These are phyloP conservation scores for Penicillium palitans DNA, from an alignment of 2,329 filamentous ascomycete genomes.

Conservation along the genomic window DNA sequence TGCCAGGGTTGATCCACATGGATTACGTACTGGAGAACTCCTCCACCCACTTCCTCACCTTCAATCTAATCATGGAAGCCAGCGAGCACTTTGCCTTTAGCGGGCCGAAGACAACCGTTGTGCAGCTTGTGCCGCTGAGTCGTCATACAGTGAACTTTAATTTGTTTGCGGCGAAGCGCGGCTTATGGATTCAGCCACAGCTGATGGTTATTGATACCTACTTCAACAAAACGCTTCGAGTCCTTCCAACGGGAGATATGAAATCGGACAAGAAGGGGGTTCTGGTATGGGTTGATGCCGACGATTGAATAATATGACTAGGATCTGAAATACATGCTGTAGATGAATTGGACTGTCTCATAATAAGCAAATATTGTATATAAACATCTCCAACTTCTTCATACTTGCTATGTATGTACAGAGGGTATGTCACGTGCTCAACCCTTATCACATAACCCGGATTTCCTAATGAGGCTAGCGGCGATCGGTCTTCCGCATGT, in stretches of 20 bases:
- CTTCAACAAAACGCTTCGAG: slow-evolving; percentile 84
- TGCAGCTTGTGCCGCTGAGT: slow-evolving; percentile 82
- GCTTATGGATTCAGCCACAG: slow-evolving; percentile 69
- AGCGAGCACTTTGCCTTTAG: slow-evolving; percentile 92
- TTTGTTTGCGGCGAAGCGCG: slow-evolving; percentile 64
- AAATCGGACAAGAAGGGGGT: slow-evolving; percentile 56
- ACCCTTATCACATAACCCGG: slow-evolving; percentile 23
- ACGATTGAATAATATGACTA: slow-evolving; percentile 27
- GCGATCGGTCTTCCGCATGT: slow-evolving; percentile 25
- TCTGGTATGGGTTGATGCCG: slow-evolving; percentile 46
- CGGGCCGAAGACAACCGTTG: slow-evolving; percentile 74
- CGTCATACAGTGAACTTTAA: slow-evolving; percentile 72
- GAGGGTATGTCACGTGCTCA: slow-evolving; percentile 21
- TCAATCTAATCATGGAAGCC: slow-evolving; percentile 88
- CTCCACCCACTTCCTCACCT: slow-evolving; percentile 90
- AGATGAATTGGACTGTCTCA: slow-evolving; percentile 4
- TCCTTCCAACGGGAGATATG: slow-evolving; percentile 74
- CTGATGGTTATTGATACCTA: slow-evolving; percentile 83
- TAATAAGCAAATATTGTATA: background rate
- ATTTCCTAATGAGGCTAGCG: slow-evolving; percentile 23
- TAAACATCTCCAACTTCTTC: background rate
- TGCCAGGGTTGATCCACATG: slow-evolving; percentile 47
- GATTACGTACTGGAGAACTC: slow-evolving; percentile 85
- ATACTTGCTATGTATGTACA: background rate
- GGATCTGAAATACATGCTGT: background rate